Evolutionary conservation across 192 early-diverging fungal species (phyloP).

Genomic region (Coemansia sp.): DNA sequence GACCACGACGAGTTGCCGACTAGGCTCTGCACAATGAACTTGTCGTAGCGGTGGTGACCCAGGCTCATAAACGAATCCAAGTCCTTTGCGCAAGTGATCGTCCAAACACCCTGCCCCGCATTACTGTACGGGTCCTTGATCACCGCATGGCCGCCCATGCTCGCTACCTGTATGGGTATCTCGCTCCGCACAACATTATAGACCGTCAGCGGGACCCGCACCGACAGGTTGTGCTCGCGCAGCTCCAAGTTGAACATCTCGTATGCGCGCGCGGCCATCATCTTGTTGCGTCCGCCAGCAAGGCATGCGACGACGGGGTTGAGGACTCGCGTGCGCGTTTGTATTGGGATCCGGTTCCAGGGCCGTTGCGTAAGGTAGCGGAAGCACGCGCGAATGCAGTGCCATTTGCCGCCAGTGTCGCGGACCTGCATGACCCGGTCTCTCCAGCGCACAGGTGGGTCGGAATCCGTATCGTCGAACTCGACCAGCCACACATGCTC

Average conservation of each 20-base stretch:
- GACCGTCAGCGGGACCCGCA: conserved; percentile 82
- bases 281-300: conserved; percentile 88
- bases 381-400: conserved; percentile 85
- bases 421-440: conserved; percentile 75
- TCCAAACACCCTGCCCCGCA: conserved; percentile 89
- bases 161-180: conserved; percentile 79
- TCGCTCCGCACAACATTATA: conserved; percentile 81
- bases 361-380: conserved; percentile 88
- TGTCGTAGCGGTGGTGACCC: conserved; percentile 80
- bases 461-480: conserved; percentile 70
- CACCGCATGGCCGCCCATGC: conserved; percentile 86
- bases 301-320: conserved; percentile 84
- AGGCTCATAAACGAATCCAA: conserved; percentile 72
- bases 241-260: conserved; percentile 85
- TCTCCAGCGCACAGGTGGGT: conserved; percentile 75
- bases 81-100: conserved; percentile 78
- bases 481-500: conserved; percentile 82
- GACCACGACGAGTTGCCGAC: conserved; percentile 89
- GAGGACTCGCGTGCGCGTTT: conserved; percentile 74
- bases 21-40: conserved; percentile 88
- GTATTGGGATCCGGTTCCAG: conserved; percentile 82
- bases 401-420: conserved; percentile 71
- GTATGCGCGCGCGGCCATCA: conserved; percentile 87
- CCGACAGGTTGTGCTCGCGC: conserved; percentile 64
- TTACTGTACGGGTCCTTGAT: conserved; percentile 87